These are phyloP conservation scores for Cladosporium austrohemisphaericum DNA, from an alignment of 2,329 filamentous ascomycete species.

Conservation along the genomic window DNA sequence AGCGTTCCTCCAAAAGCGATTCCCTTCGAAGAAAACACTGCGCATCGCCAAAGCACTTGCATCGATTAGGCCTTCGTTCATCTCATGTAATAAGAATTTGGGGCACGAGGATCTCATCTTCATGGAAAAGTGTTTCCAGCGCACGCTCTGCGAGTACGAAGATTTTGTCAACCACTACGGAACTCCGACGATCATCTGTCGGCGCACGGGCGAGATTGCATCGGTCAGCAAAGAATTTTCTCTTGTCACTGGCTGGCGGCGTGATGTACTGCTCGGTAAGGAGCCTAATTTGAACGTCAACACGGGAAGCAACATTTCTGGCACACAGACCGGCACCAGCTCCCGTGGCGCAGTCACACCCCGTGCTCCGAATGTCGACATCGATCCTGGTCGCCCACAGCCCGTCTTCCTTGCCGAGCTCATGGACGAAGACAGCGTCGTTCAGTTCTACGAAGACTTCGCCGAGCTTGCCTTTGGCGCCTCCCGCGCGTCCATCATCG, in stretches of 20 bases:
- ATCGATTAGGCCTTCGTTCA: conserved; percentile 87
- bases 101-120: conserved; percentile 87
- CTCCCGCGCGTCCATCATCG: conserved; percentile 75
- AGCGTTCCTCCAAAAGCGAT: conserved; percentile 72
- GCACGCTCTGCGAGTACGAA: conserved; percentile 87
- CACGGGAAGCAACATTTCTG: conserved; percentile 50
- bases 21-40: conserved; percentile 70
- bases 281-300: conserved; percentile 87
- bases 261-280: conserved; percentile 81
- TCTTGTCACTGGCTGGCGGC: conserved; percentile 91
- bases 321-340: conserved; percentile 41
- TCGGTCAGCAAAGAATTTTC: conserved; percentile 95
- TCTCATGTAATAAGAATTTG: conserved; percentile 84
- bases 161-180: conserved; percentile 85
- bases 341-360: conserved; percentile 49
- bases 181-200: conserved; percentile 86
- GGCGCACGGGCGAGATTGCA: conserved; percentile 90
- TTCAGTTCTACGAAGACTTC: conserved; percentile 95
- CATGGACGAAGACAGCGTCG: conserved; percentile 86
- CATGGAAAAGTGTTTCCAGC: conserved; percentile 96
- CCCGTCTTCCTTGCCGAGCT: conserved; percentile 90
- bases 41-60: conserved; percentile 84
- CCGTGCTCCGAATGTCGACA: conserved; percentile 28
- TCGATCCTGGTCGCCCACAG: conserved; percentile 51
- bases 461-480: conserved; percentile 89